These are phyloP conservation scores for Stylonectria norvegica DNA, from an alignment of 2,329 filamentous ascomycete genomes.

Conservation along the genomic window DNA sequence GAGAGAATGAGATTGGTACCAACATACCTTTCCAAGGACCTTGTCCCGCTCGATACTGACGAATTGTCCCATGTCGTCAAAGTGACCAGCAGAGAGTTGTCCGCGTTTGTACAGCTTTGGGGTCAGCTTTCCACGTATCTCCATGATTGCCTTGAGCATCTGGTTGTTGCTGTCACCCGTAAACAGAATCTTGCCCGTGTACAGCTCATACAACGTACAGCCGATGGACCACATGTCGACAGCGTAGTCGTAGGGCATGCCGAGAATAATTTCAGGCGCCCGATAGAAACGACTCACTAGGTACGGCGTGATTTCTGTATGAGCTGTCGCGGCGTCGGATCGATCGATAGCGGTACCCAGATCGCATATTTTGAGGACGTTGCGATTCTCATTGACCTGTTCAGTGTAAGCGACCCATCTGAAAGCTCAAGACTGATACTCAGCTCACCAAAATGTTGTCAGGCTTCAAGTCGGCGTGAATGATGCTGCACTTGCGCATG, in stretches of 20 bases:
- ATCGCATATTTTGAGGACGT: conserved; percentile 90
- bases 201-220: conserved; percentile 94
- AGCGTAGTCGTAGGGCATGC: conserved; percentile 91
- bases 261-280: conserved; percentile 93
- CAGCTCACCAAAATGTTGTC: conserved; percentile 82
- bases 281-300: conserved; percentile 97
- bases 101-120: conserved; percentile 85
- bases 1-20: conserved; percentile 9
- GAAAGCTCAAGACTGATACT: background rate
- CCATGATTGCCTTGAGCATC: conserved; percentile 96
- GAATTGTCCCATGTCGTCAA: conserved; percentile 82
- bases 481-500: conserved; percentile 85
- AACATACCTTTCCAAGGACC: conserved; percentile 72
- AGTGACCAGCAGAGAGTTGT: conserved; percentile 71
- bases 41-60: conserved; percentile 83
- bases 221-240: conserved; percentile 98
- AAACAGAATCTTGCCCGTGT: conserved; percentile 96
- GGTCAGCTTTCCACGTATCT: conserved; percentile 88
- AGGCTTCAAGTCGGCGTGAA: conserved; percentile 95
- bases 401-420: conserved; percentile 10
- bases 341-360: conserved; percentile 92
- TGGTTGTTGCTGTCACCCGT: conserved; percentile 95
- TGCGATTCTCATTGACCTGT: conserved; percentile 75
- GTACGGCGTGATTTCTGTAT: conserved; percentile 87
- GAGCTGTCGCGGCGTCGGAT: conserved; percentile 67